Base-by-base conservation (phyloP, 768 basidiomycete genomes). In the Serendipita sp. region DNA sequence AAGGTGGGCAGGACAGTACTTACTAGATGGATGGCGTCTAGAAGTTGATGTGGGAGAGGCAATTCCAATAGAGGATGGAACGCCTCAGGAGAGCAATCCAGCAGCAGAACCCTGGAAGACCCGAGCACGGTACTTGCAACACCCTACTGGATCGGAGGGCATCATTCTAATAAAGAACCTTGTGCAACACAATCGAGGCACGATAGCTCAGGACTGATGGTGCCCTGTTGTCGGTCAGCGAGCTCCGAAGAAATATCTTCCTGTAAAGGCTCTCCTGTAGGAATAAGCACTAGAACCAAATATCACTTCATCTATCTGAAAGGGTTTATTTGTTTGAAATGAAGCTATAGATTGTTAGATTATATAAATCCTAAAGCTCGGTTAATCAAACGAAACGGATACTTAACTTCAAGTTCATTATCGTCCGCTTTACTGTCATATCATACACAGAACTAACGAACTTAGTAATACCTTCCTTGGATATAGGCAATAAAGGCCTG, bases 1-100 rank as follows among this genome's bases (percentile, higher is more conserved):
- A 8, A 74, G 78, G 11, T 79, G 79, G 46, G 83, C 88, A 35
- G 88, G 88, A 11, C 77, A 78, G 28, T 87, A 89, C 71, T 75
- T 75, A 11, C 75, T 91, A 15, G 80, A 79, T 35, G 80, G 81
- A 3, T 95, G 91, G 90, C 76, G 75, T 45, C 68, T 89, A 8
- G 85, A 87, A 69, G 84, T 83, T 0, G 78, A 83, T 63, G 85
- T 86, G n/a, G 76, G 78, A 10, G 79, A 83, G 30, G 70, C 69
- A 34, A 70, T 69, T 53, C 74, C 73, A 68, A 74, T 73, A n/a
- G 78, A 78, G 69, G 45, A 67, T 66, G 24, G 78, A 83, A 30
- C 70, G 69, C 30, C 70, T 69, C 51, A 78, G 69, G 45, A 67
- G 66, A 18, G 64, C 24, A 28, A 60, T 64, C 18, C 24, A 15